phyloP scores from a whole-genome alignment of 306 rosid species.

The Argentina anserina region DNA sequence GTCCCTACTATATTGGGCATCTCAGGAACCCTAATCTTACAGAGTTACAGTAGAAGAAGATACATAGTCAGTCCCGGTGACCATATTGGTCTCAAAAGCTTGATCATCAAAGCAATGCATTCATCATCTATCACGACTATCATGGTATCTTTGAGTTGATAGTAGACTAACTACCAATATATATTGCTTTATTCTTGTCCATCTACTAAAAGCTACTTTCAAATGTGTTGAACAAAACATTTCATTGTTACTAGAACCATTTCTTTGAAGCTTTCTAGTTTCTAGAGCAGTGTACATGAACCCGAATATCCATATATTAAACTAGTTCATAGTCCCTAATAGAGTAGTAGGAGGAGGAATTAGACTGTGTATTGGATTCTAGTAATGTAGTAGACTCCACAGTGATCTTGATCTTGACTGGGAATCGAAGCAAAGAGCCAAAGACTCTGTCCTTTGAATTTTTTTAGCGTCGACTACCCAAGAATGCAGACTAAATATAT shows the following conservation, averaged over 20 bases:
- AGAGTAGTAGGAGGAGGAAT: constrained; percentile 2
- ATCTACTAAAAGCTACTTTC: constrained; percentile 6
- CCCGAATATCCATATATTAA: background rate
- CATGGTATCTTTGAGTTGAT: constrained; percentile 15
- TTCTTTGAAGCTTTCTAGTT: background rate
- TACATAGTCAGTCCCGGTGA: background rate
- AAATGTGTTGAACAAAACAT: constrained; percentile 2
- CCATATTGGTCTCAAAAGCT: constrained; percentile 14
- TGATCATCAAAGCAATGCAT: constrained; percentile 7
- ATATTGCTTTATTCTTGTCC: constrained; percentile 4
- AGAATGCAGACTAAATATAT: background rate
- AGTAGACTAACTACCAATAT: background rate
- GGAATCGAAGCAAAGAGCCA: no score
- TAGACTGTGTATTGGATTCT: constrained; percentile 22
- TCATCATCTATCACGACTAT: constrained; percentile 17
- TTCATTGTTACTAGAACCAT: background rate
- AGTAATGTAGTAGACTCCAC: constrained; percentile 23
- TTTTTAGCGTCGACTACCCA: constrained; percentile 15
- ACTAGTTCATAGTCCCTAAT: constrained; percentile 1
- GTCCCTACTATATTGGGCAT: background rate
- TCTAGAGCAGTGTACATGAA: background rate
- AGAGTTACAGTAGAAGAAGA: background rate
- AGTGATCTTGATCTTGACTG: constrained; percentile 24
- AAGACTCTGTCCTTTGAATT: constrained; percentile 22
- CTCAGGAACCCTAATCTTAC: background rate